phyloP scores from a whole-genome alignment of 306 rosid species.

The Ochetophila trinervis region DNA sequence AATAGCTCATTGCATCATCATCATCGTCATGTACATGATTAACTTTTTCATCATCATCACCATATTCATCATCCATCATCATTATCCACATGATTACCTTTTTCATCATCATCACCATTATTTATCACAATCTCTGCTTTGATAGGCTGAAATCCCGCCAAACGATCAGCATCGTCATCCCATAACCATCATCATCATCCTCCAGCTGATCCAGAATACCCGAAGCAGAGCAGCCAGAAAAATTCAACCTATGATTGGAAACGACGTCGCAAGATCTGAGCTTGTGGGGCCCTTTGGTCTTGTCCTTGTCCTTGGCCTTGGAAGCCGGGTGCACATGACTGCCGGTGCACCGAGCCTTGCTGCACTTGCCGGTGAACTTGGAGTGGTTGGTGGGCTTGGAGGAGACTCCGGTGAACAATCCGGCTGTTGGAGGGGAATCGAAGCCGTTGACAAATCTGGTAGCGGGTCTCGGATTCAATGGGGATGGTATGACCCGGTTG shows the following conservation, averaged over 20 bases:
- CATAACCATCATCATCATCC: conserved; percentile 5
- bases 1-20: conserved; percentile 24
- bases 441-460: conserved; percentile 31
- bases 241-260: conserved; percentile 10
- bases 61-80: neutral
- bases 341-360: conserved; percentile 31
- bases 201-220: conserved; percentile 28
- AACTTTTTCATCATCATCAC: neutral
- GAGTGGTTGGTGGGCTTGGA: conserved; percentile 76
- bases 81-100: neutral
- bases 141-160: neutral
- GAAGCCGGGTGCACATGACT: conserved; percentile 50
- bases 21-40: no score
- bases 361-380: conserved; percentile 67
- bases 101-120: neutral
- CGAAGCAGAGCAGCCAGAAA: conserved; percentile 30
- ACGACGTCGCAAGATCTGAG: conserved; percentile 21
- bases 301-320: conserved; percentile 54
- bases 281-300: conserved; percentile 56
- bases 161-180: conserved; percentile 7
- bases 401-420: conserved; percentile 52
- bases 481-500: conserved; percentile 36
- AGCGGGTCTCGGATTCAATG: conserved; percentile 39
- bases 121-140: neutral
- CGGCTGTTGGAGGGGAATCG: conserved; percentile 51